phyloP scores from a whole-genome alignment of 129 eudicot genomes.

The Logfia minima region DNA sequence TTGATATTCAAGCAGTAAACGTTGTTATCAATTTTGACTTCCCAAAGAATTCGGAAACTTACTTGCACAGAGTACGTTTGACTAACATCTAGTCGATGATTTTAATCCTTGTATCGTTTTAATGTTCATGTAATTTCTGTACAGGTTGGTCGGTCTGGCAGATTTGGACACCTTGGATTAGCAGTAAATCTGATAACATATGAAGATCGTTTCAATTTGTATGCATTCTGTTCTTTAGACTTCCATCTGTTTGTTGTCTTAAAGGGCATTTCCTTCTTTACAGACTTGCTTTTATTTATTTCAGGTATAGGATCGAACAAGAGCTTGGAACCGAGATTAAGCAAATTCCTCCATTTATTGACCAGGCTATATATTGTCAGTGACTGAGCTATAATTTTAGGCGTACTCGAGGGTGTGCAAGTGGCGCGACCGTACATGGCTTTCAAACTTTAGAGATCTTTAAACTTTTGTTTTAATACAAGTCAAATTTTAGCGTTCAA shows the following conservation, averaged over 20 bases:
- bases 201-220: conserved; percentile 91
- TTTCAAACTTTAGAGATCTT: no score
- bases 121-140: not conserved
- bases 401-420: not conserved
- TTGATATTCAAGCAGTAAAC: conserved; percentile 93
- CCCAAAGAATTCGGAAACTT: conserved; percentile 82
- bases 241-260: no score
- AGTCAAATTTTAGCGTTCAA: no score
- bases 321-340: conserved; percentile 94
- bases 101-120: not conserved
- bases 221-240: conserved; percentile 16
- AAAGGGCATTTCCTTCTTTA: no score
- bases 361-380: conserved; percentile 53
- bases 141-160: conserved; percentile 93
- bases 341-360: conserved; percentile 85
- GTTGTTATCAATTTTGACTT: conserved; percentile 92
- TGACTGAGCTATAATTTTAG: not conserved
- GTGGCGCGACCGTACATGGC: not conserved
- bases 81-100: not conserved
- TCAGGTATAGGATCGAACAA: conserved; percentile 84
- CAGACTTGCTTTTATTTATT: not conserved
- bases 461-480: no score
- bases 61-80: conserved; percentile 71
- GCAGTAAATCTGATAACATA: conserved; percentile 88
- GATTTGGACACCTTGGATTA: conserved; percentile 82